These are phyloP conservation scores for Annona squamosa DNA, from an alignment of 164 flowering plant species.

Conservation along the genomic window DNA sequence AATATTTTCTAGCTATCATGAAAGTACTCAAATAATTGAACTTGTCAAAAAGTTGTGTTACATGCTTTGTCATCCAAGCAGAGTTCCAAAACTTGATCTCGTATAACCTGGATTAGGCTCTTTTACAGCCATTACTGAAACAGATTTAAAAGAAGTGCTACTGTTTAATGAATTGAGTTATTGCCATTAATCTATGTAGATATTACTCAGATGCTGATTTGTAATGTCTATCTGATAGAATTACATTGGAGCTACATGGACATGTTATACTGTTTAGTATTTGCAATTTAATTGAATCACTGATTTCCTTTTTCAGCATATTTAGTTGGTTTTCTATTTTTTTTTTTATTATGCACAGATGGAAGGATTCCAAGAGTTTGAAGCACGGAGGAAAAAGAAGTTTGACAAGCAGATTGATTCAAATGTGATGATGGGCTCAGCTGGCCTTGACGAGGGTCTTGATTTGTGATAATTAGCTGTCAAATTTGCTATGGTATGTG, in stretches of 20 bases:
- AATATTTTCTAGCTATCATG: constrained; percentile 2
- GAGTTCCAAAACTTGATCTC: too few species aligned
- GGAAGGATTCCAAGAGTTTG: constrained; percentile 92
- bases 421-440: constrained; percentile 89
- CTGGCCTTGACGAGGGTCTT: constrained; percentile 93
- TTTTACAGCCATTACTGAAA: neutral
- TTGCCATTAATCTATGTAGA: too few species aligned
- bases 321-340: neutral
- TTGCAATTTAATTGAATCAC: constrained; percentile 1
- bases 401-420: constrained; percentile 97
- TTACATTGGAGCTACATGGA: too few species aligned
- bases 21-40: neutral
- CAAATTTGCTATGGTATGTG: neutral
- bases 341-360: constrained; percentile 31
- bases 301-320: neutral
- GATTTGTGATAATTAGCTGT: constrained; percentile 41
- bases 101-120: too few species aligned
- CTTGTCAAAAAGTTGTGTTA: neutral
- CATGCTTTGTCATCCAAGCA: neutral
- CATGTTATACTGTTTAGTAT: neutral
- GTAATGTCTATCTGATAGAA: too few species aligned
- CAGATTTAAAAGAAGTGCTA: too few species aligned
- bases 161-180: too few species aligned
- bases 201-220: too few species aligned
- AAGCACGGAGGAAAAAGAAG: constrained; percentile 85